phyloP scores from a whole-genome alignment of 2,329 filamentous ascomycete species.

The Triangularia verruculosa region DNA sequence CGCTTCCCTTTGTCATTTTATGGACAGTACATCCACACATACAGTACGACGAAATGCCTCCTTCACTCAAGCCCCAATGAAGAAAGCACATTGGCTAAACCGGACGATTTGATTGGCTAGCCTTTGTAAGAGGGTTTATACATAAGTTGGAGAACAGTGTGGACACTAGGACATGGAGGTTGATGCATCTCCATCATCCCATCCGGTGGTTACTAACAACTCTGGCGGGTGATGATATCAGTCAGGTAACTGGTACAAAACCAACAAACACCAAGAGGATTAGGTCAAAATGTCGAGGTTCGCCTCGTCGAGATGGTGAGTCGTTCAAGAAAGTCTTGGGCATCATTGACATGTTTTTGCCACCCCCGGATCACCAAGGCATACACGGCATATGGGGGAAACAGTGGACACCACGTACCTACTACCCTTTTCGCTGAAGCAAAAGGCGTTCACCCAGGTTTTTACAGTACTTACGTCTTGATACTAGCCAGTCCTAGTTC shows the following conservation, averaged over 20 bases:
- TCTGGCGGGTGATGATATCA: not conserved
- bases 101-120: slow-evolving; percentile 13
- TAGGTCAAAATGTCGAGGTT: not conserved
- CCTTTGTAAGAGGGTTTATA: not conserved
- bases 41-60: too few relatives aligned
- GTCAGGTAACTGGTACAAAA: not conserved
- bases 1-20: not conserved
- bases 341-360: slow-evolving; percentile 3
- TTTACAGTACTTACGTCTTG: not conserved
- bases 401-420: not conserved
- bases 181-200: not conserved
- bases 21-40: not conserved
- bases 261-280: too few relatives aligned
- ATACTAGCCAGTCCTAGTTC: slow-evolving; percentile 33
- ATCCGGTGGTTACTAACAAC: not conserved
- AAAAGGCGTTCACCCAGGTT: not conserved
- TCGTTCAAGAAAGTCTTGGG: not conserved
- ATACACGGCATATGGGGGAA: too few relatives aligned
- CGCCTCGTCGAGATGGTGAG: not conserved
- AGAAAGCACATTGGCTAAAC: slow-evolving; percentile 16
- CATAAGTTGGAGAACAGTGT: not conserved
- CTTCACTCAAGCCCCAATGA: not conserved
- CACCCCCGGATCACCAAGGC: slow-evolving; percentile 8
- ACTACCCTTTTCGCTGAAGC: not conserved
- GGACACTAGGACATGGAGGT: not conserved